Conservation (phyloP, 1,139 yeast genomes). For the Suhomyces coccinellae region DNA sequence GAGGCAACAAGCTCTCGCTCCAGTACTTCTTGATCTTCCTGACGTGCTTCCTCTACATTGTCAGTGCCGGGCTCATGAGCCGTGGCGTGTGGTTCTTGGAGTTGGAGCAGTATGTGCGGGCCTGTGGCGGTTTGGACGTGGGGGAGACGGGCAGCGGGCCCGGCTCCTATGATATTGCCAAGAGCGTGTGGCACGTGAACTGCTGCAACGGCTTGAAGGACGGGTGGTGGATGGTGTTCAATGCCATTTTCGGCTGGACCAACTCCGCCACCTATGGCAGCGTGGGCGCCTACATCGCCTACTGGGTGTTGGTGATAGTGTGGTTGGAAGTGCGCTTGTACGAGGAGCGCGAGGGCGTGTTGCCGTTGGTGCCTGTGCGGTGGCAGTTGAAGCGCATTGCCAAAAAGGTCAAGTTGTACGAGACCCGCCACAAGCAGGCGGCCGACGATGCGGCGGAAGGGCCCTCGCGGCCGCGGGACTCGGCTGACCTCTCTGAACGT, state of each 20-base stretch:
- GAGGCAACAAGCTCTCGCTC: constrained; percentile 44
- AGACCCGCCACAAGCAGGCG: constrained; percentile 15
- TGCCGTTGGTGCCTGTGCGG: constrained; percentile 29
- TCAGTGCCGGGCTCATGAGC: constrained; percentile 48
- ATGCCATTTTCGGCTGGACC: constrained; percentile 51
- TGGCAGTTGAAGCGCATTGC: constrained; percentile 28
- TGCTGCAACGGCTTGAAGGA: constrained; percentile 49
- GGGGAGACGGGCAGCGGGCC: constrained; percentile 52
- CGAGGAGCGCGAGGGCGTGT: constrained; percentile 35
- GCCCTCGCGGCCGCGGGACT: neutral
- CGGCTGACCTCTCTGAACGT: constrained; percentile 7
- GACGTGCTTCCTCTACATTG: constrained; percentile 44
- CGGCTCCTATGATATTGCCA: constrained; percentile 45
- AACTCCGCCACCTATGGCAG: constrained; percentile 52
- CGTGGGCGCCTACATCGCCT: constrained; percentile 37
- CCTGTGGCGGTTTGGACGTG: constrained; percentile 47
- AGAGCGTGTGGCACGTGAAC: constrained; percentile 51
- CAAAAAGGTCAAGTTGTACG: constrained; percentile 21
- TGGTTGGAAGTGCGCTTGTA: constrained; percentile 25
- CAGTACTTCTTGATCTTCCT: constrained; percentile 43
- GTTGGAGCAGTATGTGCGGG: constrained; percentile 40
- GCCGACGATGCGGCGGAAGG: neutral
- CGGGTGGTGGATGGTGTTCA: constrained; percentile 51
- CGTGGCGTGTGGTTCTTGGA: constrained; percentile 51
- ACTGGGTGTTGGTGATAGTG: constrained; percentile 36